Conservation (phyloP, 495 filamentous ascomycete genomes). For the Friedmanniomyces simplex region DNA sequence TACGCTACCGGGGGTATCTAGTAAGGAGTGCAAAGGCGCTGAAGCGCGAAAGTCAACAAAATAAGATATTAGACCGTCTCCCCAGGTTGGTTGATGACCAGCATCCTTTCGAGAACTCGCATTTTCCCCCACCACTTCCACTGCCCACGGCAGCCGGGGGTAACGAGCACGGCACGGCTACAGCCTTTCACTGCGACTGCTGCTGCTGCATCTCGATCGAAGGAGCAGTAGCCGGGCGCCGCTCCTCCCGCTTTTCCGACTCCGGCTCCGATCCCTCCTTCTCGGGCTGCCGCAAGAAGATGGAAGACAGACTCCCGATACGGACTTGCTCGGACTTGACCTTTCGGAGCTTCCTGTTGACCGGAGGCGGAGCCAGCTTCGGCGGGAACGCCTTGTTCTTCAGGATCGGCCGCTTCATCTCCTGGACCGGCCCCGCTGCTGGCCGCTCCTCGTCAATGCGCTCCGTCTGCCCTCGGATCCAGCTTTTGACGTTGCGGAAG, state of each 20-base stretch:
- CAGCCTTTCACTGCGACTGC: too few species aligned
- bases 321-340: not conserved
- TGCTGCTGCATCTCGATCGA: too few species aligned
- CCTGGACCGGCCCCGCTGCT: not conserved
- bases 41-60: not conserved
- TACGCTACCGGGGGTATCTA: not conserved
- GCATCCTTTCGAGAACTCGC: not conserved
- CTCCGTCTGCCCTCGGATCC: not conserved
- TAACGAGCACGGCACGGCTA: too few species aligned
- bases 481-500: conserved; percentile 8
- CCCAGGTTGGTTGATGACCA: not conserved
- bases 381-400: conserved; percentile 18
- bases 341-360: too few species aligned
- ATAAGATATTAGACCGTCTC: too few species aligned
- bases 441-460: conserved; percentile 8
- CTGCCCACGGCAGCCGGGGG: too few species aligned
- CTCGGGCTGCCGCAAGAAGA: not conserved
- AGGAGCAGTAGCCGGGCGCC: too few species aligned
- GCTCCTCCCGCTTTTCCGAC: too few species aligned
- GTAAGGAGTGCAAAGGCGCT: not conserved
- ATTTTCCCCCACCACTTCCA: too few species aligned
- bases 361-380: conserved; percentile 5
- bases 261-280: not conserved
- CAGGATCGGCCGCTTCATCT: not conserved
- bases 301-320: not conserved